Conservation (phyloP, 1,284 basidiomycete genomes). For the Volvariella volvacea region DNA sequence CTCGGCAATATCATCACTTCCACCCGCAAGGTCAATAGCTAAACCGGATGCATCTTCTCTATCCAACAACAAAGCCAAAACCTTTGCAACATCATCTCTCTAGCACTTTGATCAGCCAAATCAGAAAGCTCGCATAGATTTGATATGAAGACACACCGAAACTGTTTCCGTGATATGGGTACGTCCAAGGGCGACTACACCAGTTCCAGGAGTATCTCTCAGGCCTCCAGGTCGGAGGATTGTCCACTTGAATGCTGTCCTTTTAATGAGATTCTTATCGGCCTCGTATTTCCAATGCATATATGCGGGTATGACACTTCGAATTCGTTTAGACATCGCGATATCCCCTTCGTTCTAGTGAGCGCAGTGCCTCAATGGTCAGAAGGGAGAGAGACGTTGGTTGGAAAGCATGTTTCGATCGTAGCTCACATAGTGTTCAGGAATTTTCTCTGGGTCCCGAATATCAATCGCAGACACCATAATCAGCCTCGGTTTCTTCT, state of each 20-base stretch:
- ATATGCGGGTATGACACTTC: slow-evolving; percentile 39
- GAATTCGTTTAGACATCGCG: slow-evolving; percentile 35
- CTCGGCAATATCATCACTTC: slow-evolving; percentile 41
- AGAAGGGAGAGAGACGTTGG: slow-evolving; percentile 27
- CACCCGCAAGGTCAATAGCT: slow-evolving; percentile 59
- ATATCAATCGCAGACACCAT: slow-evolving; percentile 65
- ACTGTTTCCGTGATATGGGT: slow-evolving; percentile 45
- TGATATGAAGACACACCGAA: slow-evolving; percentile 32
- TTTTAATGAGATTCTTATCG: slow-evolving; percentile 56
- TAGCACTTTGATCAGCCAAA: slow-evolving; percentile 16
- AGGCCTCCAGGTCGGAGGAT: slow-evolving; percentile 65
- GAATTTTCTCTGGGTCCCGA: slow-evolving; percentile 42
- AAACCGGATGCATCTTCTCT: slow-evolving; percentile 54
- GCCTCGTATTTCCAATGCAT: slow-evolving; percentile 66
- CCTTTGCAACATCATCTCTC: slow-evolving; percentile 61
- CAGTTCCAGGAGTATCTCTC: slow-evolving; percentile 45
- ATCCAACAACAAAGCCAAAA: slow-evolving; percentile 44
- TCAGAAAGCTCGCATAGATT: not conserved
- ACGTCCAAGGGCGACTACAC: slow-evolving; percentile 47
- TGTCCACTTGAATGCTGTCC: slow-evolving; percentile 60
- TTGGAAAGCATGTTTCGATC: too few relatives aligned
- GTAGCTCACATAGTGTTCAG: slow-evolving; percentile 50
- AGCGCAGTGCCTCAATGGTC: not conserved
- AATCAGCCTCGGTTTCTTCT: slow-evolving; percentile 50
- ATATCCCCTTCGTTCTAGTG: slow-evolving; percentile 45